phyloP scores from a whole-genome alignment of 1,284 basidiomycete genomes.

The Xanthoconium separans region DNA sequence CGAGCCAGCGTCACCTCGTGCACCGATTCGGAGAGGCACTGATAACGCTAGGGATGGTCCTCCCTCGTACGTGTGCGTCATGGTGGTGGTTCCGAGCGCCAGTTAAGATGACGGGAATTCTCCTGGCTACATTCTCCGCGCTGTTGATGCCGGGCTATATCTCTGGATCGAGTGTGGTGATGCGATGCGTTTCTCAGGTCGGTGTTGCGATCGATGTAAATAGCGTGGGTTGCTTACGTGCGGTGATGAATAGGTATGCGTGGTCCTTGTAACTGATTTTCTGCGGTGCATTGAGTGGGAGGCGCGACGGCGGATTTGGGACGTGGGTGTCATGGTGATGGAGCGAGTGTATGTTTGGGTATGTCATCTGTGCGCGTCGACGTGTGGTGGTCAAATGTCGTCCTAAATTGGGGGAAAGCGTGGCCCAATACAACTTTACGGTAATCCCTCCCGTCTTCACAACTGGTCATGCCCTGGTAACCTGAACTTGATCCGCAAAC shows the following conservation, averaged over 20 bases:
- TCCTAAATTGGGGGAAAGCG: too few relatives aligned
- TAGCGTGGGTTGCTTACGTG: neutral
- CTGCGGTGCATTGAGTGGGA: slow-evolving; percentile 19
- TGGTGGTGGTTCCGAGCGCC: slow-evolving; percentile 16
- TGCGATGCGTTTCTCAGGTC: slow-evolving; percentile 3
- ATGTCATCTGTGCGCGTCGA: too few relatives aligned
- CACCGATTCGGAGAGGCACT: neutral
- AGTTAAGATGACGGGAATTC: neutral
- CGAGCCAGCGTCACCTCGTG: neutral
- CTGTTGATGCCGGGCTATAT: neutral
- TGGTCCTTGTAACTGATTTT: slow-evolving; percentile 1
- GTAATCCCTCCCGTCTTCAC: too few relatives aligned
- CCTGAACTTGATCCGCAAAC: too few relatives aligned
- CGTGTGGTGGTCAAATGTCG: too few relatives aligned
- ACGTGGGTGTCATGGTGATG: neutral
- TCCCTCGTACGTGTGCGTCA: slow-evolving; percentile 1
- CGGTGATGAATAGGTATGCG: slow-evolving; percentile 6
- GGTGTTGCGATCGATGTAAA: slow-evolving; percentile 1
- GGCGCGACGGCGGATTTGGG: neutral
- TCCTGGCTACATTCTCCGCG: neutral
- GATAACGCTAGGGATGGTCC: neutral
- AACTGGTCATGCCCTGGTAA: too few relatives aligned
- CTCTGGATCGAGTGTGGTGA: neutral
- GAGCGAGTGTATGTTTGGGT: neutral
- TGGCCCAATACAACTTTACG: too few relatives aligned